Percentiles rank a stretch among this genome's conserved stretches.
Conservation (phyloP, 768 basidiomycete genomes). For the Tulasnella sp. region DNA sequence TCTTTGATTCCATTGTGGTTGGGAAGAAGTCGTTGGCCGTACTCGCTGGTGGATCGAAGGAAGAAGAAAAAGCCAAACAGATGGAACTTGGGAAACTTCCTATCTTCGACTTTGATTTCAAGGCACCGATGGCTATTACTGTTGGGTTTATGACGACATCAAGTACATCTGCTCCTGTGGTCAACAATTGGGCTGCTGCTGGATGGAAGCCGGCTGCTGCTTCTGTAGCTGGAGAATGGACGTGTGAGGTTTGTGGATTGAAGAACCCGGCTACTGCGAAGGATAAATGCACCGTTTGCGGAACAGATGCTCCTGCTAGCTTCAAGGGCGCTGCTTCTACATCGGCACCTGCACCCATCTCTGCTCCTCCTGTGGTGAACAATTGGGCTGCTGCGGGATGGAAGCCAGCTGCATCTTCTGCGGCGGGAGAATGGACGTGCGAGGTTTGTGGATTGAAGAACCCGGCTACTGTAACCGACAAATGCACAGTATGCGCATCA, state of each 20-base stretch:
- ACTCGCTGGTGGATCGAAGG: neutral
- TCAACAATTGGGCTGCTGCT: constrained; percentile 51
- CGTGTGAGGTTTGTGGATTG: constrained; percentile 40
- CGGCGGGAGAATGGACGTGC: constrained; percentile 23
- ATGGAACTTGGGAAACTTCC: neutral
- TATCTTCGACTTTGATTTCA: constrained; percentile 1
- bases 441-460: constrained; percentile 30
- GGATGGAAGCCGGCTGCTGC: constrained; percentile 36
- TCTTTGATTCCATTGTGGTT: neutral
- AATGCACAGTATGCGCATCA: constrained; percentile 42
- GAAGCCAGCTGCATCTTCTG: constrained; percentile 32
- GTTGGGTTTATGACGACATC: neutral
- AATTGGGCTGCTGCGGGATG: constrained; percentile 50
- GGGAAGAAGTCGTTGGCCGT: neutral
- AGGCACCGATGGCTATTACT: constrained; percentile 4
- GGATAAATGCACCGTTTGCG: constrained; percentile 37
- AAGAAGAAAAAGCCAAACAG: too few species aligned
- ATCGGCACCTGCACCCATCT: constrained; percentile 7
- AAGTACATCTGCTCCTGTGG: constrained; percentile 19
- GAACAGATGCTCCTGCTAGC: constrained; percentile 25
- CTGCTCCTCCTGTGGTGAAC: neutral
- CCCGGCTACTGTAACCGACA: constrained; percentile 30
- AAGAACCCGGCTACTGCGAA: constrained; percentile 28
- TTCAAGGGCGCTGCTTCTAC: constrained; percentile 17
- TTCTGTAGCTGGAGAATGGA: constrained; percentile 33